phyloP scores from a whole-genome alignment of 2,329 filamentous ascomycete genomes.

The Talaromyces funiculosus region DNA sequence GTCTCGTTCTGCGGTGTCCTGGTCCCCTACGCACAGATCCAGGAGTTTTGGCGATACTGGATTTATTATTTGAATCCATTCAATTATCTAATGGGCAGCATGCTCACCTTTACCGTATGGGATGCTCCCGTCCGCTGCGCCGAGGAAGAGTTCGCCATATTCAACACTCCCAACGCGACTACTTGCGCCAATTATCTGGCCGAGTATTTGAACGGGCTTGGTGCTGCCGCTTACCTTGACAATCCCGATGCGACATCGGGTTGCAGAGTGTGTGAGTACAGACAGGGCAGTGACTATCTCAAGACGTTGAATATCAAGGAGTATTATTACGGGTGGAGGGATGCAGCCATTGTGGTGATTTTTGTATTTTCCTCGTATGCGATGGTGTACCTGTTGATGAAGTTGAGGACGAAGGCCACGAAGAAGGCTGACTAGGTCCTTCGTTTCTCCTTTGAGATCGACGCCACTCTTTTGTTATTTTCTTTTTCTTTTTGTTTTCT shows the following conservation, averaged over 20 bases:
- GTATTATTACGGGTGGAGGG: constrained; percentile 62
- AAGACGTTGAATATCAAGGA: constrained; percentile 53
- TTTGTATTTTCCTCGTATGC: constrained; percentile 53
- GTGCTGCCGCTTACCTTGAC: constrained; percentile 47
- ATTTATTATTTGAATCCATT: constrained; percentile 56
- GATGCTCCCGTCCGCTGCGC: constrained; percentile 44
- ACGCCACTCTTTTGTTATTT: neutral
- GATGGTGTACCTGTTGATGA: constrained; percentile 41
- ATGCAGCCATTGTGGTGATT: constrained; percentile 55
- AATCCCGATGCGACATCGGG: constrained; percentile 54
- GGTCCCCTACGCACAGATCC: constrained; percentile 56
- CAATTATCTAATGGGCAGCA: constrained; percentile 55
- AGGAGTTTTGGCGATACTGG: constrained; percentile 66
- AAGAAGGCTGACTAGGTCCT: constrained; percentile 29
- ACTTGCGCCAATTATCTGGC: constrained; percentile 57
- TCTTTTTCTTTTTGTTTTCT: no score
- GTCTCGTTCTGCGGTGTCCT: constrained; percentile 67
- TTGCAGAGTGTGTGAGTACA: constrained; percentile 60
- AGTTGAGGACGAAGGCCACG: constrained; percentile 32
- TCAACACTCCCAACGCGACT: constrained; percentile 34
- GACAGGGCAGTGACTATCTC: constrained; percentile 55
- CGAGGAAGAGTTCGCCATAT: constrained; percentile 46
- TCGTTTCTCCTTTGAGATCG: constrained; percentile 2
- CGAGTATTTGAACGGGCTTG: constrained; percentile 45
- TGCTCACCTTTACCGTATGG: constrained; percentile 51